Conservation (phyloP, 2,329 filamentous ascomycete genomes). For the Pseudogymnoascus sp. region DNA sequence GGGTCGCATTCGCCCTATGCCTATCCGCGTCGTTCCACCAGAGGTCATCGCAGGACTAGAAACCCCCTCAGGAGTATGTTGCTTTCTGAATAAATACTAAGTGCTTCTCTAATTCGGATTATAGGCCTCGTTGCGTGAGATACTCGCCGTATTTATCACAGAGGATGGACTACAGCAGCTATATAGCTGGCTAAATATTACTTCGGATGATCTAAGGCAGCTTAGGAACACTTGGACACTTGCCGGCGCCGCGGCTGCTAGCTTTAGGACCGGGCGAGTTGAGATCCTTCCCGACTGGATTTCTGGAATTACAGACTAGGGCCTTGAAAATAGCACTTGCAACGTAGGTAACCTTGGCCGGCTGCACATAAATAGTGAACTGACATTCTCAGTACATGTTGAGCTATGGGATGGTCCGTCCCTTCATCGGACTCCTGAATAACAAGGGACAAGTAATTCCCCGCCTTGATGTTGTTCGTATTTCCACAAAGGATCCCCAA, state of each 20-base stretch:
- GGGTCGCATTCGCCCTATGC: neutral
- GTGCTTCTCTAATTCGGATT: neutral
- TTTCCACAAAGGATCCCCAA: neutral
- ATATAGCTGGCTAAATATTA: neutral
- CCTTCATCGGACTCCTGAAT: neutral
- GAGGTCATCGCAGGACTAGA: neutral
- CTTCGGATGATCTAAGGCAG: neutral
- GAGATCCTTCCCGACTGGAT: neutral
- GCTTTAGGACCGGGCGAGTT: neutral
- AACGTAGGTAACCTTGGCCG: neutral
- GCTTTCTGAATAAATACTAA: neutral
- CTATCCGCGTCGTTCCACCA: neutral
- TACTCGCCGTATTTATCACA: neutral
- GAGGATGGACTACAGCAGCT: neutral
- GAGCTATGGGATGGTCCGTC: neutral
- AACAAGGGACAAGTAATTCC: neutral
- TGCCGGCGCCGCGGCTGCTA: neutral
- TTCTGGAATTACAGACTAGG: no score
- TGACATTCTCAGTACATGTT: neutral
- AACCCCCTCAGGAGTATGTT: neutral
- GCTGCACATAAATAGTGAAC: neutral
- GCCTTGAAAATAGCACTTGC: neutral
- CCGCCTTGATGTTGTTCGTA: neutral
- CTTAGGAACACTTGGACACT: neutral
- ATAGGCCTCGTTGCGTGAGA: neutral